phyloP scores from a whole-genome alignment of 805 yeast species.

The Blastobotrys mokoenaii region DNA sequence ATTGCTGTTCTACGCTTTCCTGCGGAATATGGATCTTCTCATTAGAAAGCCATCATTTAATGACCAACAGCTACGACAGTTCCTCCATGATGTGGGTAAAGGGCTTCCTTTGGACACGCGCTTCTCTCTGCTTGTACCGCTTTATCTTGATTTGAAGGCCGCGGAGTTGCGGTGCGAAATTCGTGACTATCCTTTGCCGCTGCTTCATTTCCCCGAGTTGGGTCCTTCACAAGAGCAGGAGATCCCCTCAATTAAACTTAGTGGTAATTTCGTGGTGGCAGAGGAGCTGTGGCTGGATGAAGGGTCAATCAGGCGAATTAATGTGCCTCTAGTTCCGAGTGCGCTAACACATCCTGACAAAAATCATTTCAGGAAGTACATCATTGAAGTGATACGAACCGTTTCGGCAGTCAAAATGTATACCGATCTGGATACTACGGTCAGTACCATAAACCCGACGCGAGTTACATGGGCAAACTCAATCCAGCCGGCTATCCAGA shows the following conservation, averaged over 20 bases:
- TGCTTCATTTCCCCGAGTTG: conserved; percentile 59
- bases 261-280: conserved; percentile 60
- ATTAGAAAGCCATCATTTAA: conserved; percentile 46
- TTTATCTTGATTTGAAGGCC: conserved; percentile 46
- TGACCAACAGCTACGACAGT: conserved; percentile 46
- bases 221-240: conserved; percentile 29
- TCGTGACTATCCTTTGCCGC: conserved; percentile 81
- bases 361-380: conserved; percentile 38
- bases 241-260: conserved; percentile 29
- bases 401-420: conserved; percentile 66
- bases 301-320: conserved; percentile 49
- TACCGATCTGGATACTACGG: conserved; percentile 48
- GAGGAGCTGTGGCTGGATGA: conserved; percentile 50
- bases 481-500: conserved; percentile 76
- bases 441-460: conserved; percentile 50
- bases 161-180: conserved; percentile 61
- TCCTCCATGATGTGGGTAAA: conserved; percentile 65
- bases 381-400: conserved; percentile 64
- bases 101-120: conserved; percentile 67
- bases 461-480: conserved; percentile 79
- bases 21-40: conserved; percentile 42
- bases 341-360: conserved; percentile 20
- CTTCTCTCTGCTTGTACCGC: conserved; percentile 63
- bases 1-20: conserved; percentile 42
- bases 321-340: conserved; percentile 51